Conservation (phyloP, 177 flowering plant genomes). For the Tripterygium wilfordii region DNA sequence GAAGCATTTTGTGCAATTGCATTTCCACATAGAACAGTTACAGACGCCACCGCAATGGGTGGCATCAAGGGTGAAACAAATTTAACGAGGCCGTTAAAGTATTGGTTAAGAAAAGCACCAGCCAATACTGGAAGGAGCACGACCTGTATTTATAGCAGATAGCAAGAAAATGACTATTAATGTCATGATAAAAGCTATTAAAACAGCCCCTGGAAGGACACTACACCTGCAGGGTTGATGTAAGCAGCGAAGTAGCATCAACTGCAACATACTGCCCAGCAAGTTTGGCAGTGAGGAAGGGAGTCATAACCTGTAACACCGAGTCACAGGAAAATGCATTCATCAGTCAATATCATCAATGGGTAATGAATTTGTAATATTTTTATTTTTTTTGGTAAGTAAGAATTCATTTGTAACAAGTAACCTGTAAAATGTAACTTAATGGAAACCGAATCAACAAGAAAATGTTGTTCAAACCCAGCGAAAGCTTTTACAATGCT, state of each 20-base stretch:
- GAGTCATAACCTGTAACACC: slow-evolving; percentile 71
- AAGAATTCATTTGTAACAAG: too few relatives aligned
- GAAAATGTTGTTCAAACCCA: too few relatives aligned
- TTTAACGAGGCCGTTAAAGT: slow-evolving; percentile 59
- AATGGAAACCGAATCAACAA: too few relatives aligned
- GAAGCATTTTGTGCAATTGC: slow-evolving; percentile 82
- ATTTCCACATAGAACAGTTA: slow-evolving; percentile 73
- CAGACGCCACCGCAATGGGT: slow-evolving; percentile 69
- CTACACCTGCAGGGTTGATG: slow-evolving; percentile 73
- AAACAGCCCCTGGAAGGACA: background rate
- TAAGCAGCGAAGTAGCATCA: slow-evolving; percentile 69
- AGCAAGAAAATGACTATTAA: background rate
- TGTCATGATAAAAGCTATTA: background rate
- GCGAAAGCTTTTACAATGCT: too few relatives aligned
- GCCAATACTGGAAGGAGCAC: slow-evolving; percentile 81
- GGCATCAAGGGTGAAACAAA: slow-evolving; percentile 85
- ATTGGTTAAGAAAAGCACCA: slow-evolving; percentile 82
- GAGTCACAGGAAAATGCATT: background rate
- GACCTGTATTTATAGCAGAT: slow-evolving; percentile 37
- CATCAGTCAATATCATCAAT: too few relatives aligned
- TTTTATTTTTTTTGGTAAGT: too few relatives aligned
- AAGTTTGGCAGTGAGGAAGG: slow-evolving; percentile 78
- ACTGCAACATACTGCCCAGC: slow-evolving; percentile 90
- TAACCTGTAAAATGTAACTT: too few relatives aligned
- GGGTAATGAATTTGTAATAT: too few relatives aligned